Conservation (phyloP, 345 rosid species). For the Kernera saxatilis region DNA sequence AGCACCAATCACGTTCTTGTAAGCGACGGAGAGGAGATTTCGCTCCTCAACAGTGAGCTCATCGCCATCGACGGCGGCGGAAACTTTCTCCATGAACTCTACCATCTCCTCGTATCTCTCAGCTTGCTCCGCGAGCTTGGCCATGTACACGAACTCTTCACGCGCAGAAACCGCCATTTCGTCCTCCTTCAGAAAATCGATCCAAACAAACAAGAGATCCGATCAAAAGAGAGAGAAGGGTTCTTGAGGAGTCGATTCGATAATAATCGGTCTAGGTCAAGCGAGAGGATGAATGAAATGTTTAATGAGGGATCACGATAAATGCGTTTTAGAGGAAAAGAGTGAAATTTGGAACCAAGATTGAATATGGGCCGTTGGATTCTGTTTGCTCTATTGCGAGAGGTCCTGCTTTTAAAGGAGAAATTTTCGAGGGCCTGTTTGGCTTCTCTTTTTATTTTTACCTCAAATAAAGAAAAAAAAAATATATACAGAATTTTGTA, state of each 20-base stretch:
- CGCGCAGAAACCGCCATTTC: conserved; percentile 56
- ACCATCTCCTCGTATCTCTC: conserved; percentile 99
- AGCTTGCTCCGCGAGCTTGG: conserved; percentile 98
- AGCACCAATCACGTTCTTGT: conserved; percentile 96
- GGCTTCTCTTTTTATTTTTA: not conserved
- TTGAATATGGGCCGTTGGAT: conserved; percentile 50
- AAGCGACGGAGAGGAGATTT: conserved; percentile 93
- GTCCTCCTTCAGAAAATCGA: not conserved
- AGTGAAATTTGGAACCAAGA: conserved; percentile 24
- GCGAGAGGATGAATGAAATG: conserved; percentile 5
- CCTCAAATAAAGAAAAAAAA: not conserved
- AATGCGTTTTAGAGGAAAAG: conserved; percentile 43
- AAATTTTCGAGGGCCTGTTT: not conserved
- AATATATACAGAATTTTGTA: too few species aligned
- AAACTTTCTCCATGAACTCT: conserved; percentile 88
- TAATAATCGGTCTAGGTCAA: not conserved
- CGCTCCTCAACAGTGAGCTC: conserved; percentile 88
- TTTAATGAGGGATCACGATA: conserved; percentile 32
- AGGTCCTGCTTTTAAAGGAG: conserved; percentile 16
- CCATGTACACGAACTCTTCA: conserved; percentile 91
- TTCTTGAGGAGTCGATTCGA: conserved; percentile 2
- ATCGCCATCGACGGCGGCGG: conserved; percentile 53
- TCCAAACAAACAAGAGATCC: not conserved
- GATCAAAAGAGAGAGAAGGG: conserved; percentile 1
- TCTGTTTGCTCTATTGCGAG: conserved; percentile 1